Evolutionary conservation across 2,329 filamentous ascomycete species (phyloP).

Genomic region (Mycosphaerella arachidis): DNA sequence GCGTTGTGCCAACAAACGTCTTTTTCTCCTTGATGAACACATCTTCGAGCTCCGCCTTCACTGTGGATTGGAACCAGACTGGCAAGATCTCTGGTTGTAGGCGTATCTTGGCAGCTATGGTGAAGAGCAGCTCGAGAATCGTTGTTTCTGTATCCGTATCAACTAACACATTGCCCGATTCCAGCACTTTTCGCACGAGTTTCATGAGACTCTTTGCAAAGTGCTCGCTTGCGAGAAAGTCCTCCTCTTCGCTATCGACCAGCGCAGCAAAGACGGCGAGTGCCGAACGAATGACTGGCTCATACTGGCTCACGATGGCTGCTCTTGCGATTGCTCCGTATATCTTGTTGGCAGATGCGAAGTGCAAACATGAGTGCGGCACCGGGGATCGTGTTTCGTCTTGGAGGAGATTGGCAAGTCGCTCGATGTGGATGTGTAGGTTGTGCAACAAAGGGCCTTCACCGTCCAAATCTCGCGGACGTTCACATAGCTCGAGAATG

Average conservation of each 20-base stretch:
- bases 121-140: constrained; percentile 89
- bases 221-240: constrained; percentile 78
- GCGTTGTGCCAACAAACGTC: constrained; percentile 76
- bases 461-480: constrained; percentile 46
- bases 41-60: constrained; percentile 32
- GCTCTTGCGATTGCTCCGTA: constrained; percentile 89
- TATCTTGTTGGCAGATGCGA: constrained; percentile 78
- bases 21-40: constrained; percentile 50
- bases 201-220: constrained; percentile 87
- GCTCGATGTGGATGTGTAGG: constrained; percentile 52
- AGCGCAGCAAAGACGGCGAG: constrained; percentile 85
- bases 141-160: constrained; percentile 78
- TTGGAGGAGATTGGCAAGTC: constrained; percentile 64
- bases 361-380: constrained; percentile 87
- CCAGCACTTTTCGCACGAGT: constrained; percentile 73
- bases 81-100: constrained; percentile 80
- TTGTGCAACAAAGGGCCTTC: constrained; percentile 49
- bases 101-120: constrained; percentile 92
- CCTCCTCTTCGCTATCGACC: constrained; percentile 94
- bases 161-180: constrained; percentile 66
- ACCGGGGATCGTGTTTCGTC: constrained; percentile 85
- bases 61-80: constrained; percentile 74
- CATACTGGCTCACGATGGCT: constrained; percentile 76
- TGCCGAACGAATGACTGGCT: constrained; percentile 78
- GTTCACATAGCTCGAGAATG: constrained; percentile 60